Base-by-base conservation (phyloP, 2,329 filamentous ascomycete genomes). In the Aspergillus melleus region DNA sequence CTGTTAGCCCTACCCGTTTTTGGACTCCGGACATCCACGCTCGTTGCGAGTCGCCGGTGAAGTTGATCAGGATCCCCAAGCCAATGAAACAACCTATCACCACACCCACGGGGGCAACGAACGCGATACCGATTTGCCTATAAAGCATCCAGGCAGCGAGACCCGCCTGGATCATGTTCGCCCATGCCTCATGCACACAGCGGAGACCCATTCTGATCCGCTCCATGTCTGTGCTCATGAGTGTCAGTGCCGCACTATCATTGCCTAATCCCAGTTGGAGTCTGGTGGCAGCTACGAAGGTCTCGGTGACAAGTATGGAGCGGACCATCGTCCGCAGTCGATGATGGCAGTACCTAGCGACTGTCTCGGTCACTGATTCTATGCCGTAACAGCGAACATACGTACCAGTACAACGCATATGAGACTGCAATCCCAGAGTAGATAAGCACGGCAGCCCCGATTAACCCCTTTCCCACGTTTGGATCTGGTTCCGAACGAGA, bases 1-100 rank as follows among this genome's bases (percentile, higher is more conserved):
- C 64, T 3, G 68, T 74, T 26, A 70, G 50, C 14, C 66, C 68
- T 42, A 72, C 69, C 2, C 71, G 64, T 26, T 61, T 66, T 54
- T 72, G 71, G 2, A 71, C 61, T 11, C 46, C 56, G 2, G 55
- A 22, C 69, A 72, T 71, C 39, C 60, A 64, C 26, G 47, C 19
- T 36, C 58, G 49, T 22, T 60, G 61, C 24, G 61, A 57, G 30
- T 67, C 59, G 3, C 68, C 70, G n/a, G 62, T 69, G 24, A 61
- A 71, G 16, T 62, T 66, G 2, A 65, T 59, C 2, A 73, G 44
- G 39, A 70, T 59, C 1, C 26, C 64, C 22, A 70, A 55, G n/a
- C 59, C 55, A 16, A 60, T 52, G 42, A 68, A 65, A 53, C 69
- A 70, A 22, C 63, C 29, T 26, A 58, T 6, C 14, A 56, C 46